phyloP scores from a whole-genome alignment of 257 asterid species.

The Jacaranda mimosifolia region DNA sequence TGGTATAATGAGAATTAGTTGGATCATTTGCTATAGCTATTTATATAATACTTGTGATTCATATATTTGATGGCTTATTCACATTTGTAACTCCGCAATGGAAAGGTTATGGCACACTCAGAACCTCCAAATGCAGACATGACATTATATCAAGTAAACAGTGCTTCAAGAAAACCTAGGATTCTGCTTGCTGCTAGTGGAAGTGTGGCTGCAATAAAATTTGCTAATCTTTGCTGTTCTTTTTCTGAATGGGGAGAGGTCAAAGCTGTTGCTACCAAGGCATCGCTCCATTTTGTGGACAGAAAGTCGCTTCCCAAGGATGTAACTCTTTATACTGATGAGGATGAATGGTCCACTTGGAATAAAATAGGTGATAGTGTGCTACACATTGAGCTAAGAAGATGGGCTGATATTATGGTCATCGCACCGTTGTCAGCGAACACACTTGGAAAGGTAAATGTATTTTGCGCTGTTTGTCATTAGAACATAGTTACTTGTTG shows the following conservation, averaged over 20 bases:
- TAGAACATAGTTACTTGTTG: background rate
- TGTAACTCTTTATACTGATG: conserved; percentile 63
- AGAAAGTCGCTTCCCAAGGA: conserved; percentile 54
- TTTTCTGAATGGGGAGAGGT: conserved; percentile 79
- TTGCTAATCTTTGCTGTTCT: conserved; percentile 62
- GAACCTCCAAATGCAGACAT: conserved; percentile 33
- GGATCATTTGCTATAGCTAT: background rate
- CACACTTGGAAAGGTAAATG: conserved; percentile 75
- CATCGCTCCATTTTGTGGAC: conserved; percentile 66
- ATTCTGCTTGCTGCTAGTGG: conserved; percentile 80
- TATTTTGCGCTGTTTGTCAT: background rate
- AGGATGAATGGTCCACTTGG: conserved; percentile 76
- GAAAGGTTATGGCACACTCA: conserved; percentile 47
- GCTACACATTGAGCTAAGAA: conserved; percentile 69
- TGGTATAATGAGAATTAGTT: background rate
- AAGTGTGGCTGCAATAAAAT: conserved; percentile 76
- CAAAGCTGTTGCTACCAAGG: conserved; percentile 67
- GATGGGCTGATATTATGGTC: conserved; percentile 78
- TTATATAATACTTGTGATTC: background rate
- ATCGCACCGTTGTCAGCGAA: conserved; percentile 81
- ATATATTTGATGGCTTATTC: background rate
- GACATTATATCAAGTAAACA: conserved; percentile 30
- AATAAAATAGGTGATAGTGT: conserved; percentile 62
- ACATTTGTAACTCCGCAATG: background rate
- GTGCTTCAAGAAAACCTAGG: conserved; percentile 53